These are phyloP conservation scores for Corylus americana DNA, from an alignment of 306 rosid genomes.

Conservation along the genomic window DNA sequence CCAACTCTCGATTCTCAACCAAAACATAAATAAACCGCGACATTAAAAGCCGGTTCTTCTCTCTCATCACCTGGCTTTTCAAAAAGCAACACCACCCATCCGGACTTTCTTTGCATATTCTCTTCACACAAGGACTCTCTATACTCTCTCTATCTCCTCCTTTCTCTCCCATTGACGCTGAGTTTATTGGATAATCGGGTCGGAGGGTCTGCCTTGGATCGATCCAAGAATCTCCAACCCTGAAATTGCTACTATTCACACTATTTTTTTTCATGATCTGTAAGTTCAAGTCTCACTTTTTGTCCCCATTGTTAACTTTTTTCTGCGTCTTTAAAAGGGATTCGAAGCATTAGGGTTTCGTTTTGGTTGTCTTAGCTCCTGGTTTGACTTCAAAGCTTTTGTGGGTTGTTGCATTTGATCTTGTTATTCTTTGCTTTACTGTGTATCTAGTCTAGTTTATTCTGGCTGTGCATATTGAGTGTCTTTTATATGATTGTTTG, in stretches of 20 bases:
- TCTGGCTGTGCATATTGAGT: conserved; percentile 15
- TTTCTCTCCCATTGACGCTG: conserved; percentile 15
- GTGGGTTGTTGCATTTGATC: conserved; percentile 14
- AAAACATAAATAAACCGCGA: conserved; percentile 8
- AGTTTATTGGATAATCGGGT: conserved; percentile 36
- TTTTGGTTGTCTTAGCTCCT: conserved; percentile 13
- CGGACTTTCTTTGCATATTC: conserved; percentile 35
- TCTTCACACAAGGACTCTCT: conserved; percentile 20
- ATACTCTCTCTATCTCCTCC: conserved; percentile 4
- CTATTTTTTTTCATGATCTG: conserved; percentile 46
- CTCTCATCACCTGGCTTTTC: conserved; percentile 13
- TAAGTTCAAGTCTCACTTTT: conserved; percentile 50
- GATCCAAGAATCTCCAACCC: conserved; percentile 54
- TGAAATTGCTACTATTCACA: background rate
- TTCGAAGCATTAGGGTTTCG: conserved; percentile 46
- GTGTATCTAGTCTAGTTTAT: conserved; percentile 9
- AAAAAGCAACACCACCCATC: conserved; percentile 46
- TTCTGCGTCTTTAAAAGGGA: background rate
- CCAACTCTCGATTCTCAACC: background rate
- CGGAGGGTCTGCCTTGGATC: conserved; percentile 36
- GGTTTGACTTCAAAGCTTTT: conserved; percentile 22
- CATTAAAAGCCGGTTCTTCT: background rate
- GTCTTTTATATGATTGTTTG: background rate
- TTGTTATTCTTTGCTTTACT: conserved; percentile 15
- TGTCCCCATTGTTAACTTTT: conserved; percentile 32